A percentile compares a stretch with the other conserved stretches of the same genome.
Evolutionary conservation across 2,329 filamentous ascomycete genomes (phyloP).

Genomic region (Exophiala phaeomuriformis): DNA sequence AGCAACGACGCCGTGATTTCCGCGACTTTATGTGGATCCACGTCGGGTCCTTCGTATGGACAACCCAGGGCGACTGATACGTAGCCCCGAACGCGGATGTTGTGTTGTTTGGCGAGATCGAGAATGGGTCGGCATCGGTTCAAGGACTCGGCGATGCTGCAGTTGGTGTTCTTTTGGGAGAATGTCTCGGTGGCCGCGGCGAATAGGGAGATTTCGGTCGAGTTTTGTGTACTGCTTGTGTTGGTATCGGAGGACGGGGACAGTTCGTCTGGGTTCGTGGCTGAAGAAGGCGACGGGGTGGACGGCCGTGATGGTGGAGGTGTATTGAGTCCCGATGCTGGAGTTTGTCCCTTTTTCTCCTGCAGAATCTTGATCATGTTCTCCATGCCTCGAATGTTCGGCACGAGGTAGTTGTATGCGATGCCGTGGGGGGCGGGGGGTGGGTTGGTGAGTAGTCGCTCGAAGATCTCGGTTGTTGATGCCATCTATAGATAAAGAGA

Average conservation of each 20-base stretch:
- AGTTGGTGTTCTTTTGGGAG: slow-evolving; percentile 60
- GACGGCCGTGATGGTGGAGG: slow-evolving; percentile 15
- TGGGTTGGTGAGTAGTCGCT: slow-evolving; percentile 45
- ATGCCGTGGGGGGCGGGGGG: slow-evolving; percentile 47
- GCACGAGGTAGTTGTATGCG: slow-evolving; percentile 60
- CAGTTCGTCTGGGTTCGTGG: slow-evolving; percentile 18
- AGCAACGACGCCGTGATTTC: slow-evolving; percentile 54
- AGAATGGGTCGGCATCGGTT: slow-evolving; percentile 54
- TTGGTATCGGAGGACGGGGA: neutral
- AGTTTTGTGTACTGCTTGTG: slow-evolving; percentile 31
- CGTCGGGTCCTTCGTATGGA: slow-evolving; percentile 58
- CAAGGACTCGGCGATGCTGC: slow-evolving; percentile 55
- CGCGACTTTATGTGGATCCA: slow-evolving; percentile 53
- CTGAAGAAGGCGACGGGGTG: slow-evolving; percentile 31
- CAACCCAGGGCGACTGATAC: slow-evolving; percentile 59
- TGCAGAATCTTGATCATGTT: slow-evolving; percentile 51
- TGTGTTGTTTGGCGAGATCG: slow-evolving; percentile 47
- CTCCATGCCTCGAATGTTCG: slow-evolving; percentile 56
- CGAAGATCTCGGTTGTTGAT: slow-evolving; percentile 55
- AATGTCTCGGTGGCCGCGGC: slow-evolving; percentile 59
- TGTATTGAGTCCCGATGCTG: neutral
- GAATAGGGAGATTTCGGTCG: slow-evolving; percentile 55
- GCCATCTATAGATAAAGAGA: no score
- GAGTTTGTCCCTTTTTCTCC: slow-evolving; percentile 31
- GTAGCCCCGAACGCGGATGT: slow-evolving; percentile 56